Evolutionary conservation across 805 yeast species (phyloP).

Genomic region (Saturnispora silvae): DNA sequence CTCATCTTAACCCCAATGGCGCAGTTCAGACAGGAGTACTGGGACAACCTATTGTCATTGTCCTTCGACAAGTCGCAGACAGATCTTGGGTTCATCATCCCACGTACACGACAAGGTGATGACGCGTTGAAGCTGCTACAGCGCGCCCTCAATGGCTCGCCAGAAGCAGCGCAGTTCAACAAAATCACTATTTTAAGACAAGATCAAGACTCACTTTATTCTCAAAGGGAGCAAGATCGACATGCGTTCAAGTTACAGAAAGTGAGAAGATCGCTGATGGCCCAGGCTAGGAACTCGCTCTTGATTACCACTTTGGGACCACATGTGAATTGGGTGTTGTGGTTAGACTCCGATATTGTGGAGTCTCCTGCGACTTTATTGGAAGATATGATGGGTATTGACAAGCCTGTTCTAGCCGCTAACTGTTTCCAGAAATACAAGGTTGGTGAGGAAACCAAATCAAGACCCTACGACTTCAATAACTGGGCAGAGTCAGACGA

Average conservation of each 20-base stretch:
- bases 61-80: constrained; percentile 77
- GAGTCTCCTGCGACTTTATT: constrained; percentile 78
- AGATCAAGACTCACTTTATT: constrained; percentile 66
- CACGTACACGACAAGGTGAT: constrained; percentile 77
- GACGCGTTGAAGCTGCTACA: constrained; percentile 62
- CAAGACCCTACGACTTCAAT: constrained; percentile 90
- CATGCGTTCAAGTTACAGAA: constrained; percentile 84
- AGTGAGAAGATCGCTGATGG: constrained; percentile 83
- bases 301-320: constrained; percentile 84
- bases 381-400: constrained; percentile 78
- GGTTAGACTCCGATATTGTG: constrained; percentile 92
- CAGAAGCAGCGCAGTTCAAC: constrained; percentile 60
- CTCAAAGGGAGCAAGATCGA: constrained; percentile 76
- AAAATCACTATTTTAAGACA: constrained; percentile 86
- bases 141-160: constrained; percentile 61
- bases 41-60: constrained; percentile 70
- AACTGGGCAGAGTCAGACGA: constrained; percentile 87
- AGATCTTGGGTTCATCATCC: constrained; percentile 86
- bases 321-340: constrained; percentile 85
- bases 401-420: constrained; percentile 82
- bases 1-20: constrained; percentile 87
- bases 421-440: constrained; percentile 85
- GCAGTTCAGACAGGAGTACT: constrained; percentile 72
- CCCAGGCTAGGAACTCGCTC: constrained; percentile 85
- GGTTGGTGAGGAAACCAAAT: constrained; percentile 38